Evolutionary conservation across 225 moss, liverwort and hornwort species (phyloP), one percentile per base, ranked within the genome.

Genomic region (Antitrichia curtipendula): DNA sequence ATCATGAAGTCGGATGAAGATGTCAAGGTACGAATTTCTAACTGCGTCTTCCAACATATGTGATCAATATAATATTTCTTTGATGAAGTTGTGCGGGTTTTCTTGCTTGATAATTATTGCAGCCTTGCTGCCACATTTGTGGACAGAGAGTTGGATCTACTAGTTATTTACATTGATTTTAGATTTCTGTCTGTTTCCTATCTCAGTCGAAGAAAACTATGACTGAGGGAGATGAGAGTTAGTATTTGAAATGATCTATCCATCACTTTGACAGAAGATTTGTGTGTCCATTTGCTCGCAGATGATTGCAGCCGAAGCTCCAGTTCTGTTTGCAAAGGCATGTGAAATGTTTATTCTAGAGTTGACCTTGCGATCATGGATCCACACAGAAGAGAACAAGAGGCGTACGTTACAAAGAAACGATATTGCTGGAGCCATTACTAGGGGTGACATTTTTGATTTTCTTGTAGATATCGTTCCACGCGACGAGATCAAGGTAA

Each of bases 221-320:
- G 57, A 24, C 20, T 41, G 43, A 73, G 78, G 36, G 65, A 81
- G 50, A 60, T 84, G 17, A 59, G 63, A 88, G 41, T 41, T 36
- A 80, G 69, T 69, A 72, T 36, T 45, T 52, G 47, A 58, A 83
- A 61, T 58, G 21, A 40, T 78, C 2, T 36, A 27, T 82, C 13
- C 24, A 45, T 56, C 23, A 10, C 20, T 74, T 47, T 80, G 80
- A 88, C 75, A 68, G 38, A 54, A 31, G 54, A 29, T 69, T 64
- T 82, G 20, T 82, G 6, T 78, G 62, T 70, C 21, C 32, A 80
- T 83, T 75, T 62, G 43, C 65, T 86, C 86, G 85, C 91, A 94
- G 94, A 94, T 92, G 92, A 94, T 94, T 89, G 94, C 92, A 87
- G 92, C 92, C 63, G 94, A 92, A 86, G 92, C 92, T 87, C 94